phyloP scores from a whole-genome alignment of 2,329 filamentous ascomycete genomes.

The Xylariales sp. region DNA sequence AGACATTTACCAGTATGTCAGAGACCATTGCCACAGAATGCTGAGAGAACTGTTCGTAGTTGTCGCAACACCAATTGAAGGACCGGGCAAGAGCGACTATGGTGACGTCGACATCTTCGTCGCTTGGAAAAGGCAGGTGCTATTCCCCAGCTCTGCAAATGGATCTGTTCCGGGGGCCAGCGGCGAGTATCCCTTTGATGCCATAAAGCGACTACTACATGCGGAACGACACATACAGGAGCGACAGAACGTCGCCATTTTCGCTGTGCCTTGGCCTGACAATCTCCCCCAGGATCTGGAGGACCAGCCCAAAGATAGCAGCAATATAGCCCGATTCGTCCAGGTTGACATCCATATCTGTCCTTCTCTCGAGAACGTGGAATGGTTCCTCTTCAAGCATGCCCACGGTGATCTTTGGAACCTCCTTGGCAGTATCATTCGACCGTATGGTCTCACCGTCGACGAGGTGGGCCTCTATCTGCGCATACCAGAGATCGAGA shows the following conservation, averaged over 20 bases:
- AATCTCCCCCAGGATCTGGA: slow-evolving; percentile 9
- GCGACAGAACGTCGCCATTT: slow-evolving; percentile 15
- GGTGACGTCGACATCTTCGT: slow-evolving; percentile 74
- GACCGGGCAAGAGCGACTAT: slow-evolving; percentile 58
- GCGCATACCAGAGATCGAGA: slow-evolving; percentile 64
- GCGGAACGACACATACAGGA: slow-evolving; percentile 36
- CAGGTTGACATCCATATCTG: slow-evolving; percentile 67
- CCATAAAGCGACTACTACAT: slow-evolving; percentile 36
- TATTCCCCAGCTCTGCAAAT: slow-evolving; percentile 9
- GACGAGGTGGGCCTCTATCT: slow-evolving; percentile 61
- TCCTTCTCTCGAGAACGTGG: slow-evolving; percentile 33
- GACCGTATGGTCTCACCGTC: slow-evolving; percentile 60
- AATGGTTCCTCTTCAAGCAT: slow-evolving; percentile 64
- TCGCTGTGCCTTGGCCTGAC: slow-evolving; percentile 53
- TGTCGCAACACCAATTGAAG: slow-evolving; percentile 61
- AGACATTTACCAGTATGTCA: slow-evolving; percentile 50
- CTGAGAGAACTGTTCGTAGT: slow-evolving; percentile 48
- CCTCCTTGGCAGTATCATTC: slow-evolving; percentile 57
- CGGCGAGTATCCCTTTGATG: slow-evolving; percentile 16
- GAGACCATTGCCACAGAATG: slow-evolving; percentile 37
- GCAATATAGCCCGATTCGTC: slow-evolving; percentile 36
- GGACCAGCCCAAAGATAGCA: slow-evolving; percentile 10
- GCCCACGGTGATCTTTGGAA: slow-evolving; percentile 70
- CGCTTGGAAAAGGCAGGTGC: slow-evolving; percentile 24
- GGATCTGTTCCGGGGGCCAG: not conserved